Evolutionary conservation across 768 basidiomycete species (phyloP).

Genomic region (Boletus rex-veris): DNA sequence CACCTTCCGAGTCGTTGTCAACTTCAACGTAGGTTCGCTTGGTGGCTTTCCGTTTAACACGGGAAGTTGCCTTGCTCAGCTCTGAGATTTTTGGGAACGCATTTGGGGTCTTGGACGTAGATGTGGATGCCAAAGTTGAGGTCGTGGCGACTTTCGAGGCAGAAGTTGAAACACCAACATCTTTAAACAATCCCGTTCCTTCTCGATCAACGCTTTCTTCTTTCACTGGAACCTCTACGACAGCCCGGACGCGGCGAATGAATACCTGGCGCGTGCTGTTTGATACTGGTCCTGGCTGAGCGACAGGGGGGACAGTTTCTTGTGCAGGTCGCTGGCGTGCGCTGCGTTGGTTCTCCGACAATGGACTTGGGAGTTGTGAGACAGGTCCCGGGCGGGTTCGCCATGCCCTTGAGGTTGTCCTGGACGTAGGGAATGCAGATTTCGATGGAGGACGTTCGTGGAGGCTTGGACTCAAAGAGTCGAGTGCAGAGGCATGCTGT

Average conservation of each 20-base stretch:
- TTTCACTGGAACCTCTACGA: slow-evolving; percentile 58
- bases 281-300: slow-evolving; percentile 8
- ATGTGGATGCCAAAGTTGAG: slow-evolving; percentile 10
- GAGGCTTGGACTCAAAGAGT: slow-evolving; percentile 24
- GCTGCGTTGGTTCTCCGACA: slow-evolving; percentile 29
- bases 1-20: slow-evolving; percentile 28
- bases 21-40: slow-evolving; percentile 33
- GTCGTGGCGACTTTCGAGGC: slow-evolving; percentile 11
- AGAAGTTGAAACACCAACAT: slow-evolving; percentile 6
- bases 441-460: slow-evolving; percentile 31
- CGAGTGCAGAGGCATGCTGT: slow-evolving; percentile 13
- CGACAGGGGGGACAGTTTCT: neutral
- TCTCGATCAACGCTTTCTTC: slow-evolving; percentile 53
- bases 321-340: slow-evolving; percentile 22
- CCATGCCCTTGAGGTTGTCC: slow-evolving; percentile 5
- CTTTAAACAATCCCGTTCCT: slow-evolving; percentile 2
- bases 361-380: slow-evolving; percentile 29
- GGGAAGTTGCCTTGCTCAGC: slow-evolving; percentile 8
- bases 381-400: slow-evolving; percentile 9
- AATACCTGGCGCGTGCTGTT: slow-evolving; percentile 30
- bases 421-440: slow-evolving; percentile 31
- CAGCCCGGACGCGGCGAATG: slow-evolving; percentile 63
- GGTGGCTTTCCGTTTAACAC: slow-evolving; percentile 16
- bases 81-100: neutral
- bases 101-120: slow-evolving; percentile 14